These are phyloP conservation scores for Zizania palustris DNA, from an alignment of 202 grass and related monocot genomes.

Conservation along the genomic window DNA sequence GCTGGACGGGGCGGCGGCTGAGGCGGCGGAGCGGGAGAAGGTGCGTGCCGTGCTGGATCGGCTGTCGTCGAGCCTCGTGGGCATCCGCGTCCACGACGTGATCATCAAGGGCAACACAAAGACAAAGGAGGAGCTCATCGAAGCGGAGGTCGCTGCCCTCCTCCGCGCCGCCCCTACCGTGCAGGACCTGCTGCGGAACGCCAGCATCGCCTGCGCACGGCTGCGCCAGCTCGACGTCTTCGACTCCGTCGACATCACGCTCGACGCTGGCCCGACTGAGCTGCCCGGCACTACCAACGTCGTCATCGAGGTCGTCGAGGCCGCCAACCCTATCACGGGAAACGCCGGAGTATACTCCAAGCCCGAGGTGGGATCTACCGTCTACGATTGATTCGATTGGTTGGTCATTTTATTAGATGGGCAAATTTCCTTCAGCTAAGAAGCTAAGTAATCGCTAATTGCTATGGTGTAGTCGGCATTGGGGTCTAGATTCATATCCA, in stretches of 20 bases:
- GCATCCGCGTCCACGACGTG: constrained; percentile 86
- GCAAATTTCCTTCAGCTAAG: not conserved
- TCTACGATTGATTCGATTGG: not conserved
- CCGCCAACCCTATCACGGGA: constrained; percentile 59
- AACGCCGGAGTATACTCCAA: constrained; percentile 77
- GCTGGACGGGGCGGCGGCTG: constrained; percentile 46
- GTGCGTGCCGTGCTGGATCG: constrained; percentile 55
- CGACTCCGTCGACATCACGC: constrained; percentile 80
- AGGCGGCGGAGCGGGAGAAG: constrained; percentile 54
- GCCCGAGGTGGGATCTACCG: constrained; percentile 71
- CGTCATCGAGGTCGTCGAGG: constrained; percentile 78
- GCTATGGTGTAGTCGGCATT: not conserved
- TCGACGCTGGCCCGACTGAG: constrained; percentile 80
- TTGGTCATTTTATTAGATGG: constrained; percentile 9
- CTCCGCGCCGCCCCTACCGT: constrained; percentile 66
- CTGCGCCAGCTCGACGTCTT: constrained; percentile 71
- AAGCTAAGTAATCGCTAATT: constrained; percentile 9
- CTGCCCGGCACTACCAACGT: constrained; percentile 85
- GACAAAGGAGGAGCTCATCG: constrained; percentile 78
- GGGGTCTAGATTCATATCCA: constrained; percentile 29
- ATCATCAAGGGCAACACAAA: constrained; percentile 86
- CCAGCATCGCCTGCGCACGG: constrained; percentile 59
- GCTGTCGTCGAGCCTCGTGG: constrained; percentile 54
- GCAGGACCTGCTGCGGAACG: constrained; percentile 76
- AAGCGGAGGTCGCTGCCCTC: constrained; percentile 77